These are phyloP conservation scores for Sporothrix globosa DNA, from an alignment of 2,329 filamentous ascomycete genomes.

Conservation along the genomic window DNA sequence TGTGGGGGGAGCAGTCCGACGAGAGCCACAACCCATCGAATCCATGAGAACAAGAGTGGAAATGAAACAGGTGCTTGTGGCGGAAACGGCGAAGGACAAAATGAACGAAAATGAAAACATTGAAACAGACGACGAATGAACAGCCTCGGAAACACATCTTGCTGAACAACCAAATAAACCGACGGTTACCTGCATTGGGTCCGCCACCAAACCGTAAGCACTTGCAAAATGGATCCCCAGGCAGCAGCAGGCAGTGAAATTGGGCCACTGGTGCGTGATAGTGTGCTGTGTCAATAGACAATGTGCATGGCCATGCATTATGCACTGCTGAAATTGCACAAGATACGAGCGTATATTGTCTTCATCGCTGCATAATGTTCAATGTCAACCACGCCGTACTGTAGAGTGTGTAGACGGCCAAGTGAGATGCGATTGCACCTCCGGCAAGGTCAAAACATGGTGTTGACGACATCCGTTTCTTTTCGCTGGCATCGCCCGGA, in stretches of 20 bases:
- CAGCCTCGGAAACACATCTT: not conserved
- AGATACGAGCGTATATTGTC: no score
- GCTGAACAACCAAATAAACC: not conserved
- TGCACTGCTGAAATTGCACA: not conserved
- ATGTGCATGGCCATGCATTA: not conserved
- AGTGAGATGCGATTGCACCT: not conserved
- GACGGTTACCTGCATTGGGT: not conserved
- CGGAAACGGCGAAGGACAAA: not conserved
- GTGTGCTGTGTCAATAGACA: not conserved
- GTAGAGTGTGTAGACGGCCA: not conserved
- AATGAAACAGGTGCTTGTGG: not conserved
- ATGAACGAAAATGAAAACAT: not conserved
- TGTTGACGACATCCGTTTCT: no score
- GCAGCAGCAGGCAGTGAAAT: constrained; percentile 10
- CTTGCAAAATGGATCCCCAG: not conserved
- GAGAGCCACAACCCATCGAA: not conserved
- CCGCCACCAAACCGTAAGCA: constrained; percentile 14
- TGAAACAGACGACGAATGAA: no score
- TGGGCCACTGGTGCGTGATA: not conserved
- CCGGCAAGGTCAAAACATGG: not conserved
- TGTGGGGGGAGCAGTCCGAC: not conserved
- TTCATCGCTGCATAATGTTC: not conserved
- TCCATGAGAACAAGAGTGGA: not conserved
- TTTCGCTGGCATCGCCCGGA: not conserved
- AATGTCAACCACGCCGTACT: not conserved